A percentile compares a stretch with the other conserved stretches of the same genome.
Evolutionary conservation across 257 asterid genomes (phyloP).

Genomic region (Nicotiana tabacum): DNA sequence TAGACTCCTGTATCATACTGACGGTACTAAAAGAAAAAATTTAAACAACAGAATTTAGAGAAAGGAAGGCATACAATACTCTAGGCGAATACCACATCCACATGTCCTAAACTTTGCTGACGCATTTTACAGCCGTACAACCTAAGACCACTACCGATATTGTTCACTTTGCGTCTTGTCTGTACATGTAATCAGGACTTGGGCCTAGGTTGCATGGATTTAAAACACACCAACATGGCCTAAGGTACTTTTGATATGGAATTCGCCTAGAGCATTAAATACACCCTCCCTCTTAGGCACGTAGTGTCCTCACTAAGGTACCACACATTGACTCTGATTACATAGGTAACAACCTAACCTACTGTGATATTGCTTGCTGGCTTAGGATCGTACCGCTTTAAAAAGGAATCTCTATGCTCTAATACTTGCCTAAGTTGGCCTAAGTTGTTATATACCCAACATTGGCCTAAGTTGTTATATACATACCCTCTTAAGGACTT

Average conservation of each 20-base stretch:
- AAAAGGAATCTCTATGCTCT: neutral
- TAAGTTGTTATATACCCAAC: neutral
- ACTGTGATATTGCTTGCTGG: neutral
- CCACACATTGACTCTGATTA: too few relatives aligned
- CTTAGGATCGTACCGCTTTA: neutral
- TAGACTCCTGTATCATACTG: neutral
- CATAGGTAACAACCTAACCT: neutral
- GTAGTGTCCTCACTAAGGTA: too few relatives aligned
- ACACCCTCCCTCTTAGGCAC: too few relatives aligned
- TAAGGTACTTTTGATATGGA: neutral
- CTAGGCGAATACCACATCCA: neutral
- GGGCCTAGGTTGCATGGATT: neutral
- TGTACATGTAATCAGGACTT: neutral
- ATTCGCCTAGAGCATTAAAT: neutral
- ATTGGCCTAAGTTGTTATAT: neutral
- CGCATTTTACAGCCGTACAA: neutral
- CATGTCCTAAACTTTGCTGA: neutral
- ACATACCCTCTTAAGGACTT: neutral
- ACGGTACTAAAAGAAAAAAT: neutral
- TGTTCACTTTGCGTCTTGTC: neutral
- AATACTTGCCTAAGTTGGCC: neutral
- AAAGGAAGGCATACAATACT: neutral
- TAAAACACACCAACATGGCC: slow-evolving; percentile 6
- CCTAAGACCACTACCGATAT: neutral
- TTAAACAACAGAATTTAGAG: neutral